phyloP scores from a whole-genome alignment of 371 early-diverging fungal genomes.

The Mycotypha africana region DNA sequence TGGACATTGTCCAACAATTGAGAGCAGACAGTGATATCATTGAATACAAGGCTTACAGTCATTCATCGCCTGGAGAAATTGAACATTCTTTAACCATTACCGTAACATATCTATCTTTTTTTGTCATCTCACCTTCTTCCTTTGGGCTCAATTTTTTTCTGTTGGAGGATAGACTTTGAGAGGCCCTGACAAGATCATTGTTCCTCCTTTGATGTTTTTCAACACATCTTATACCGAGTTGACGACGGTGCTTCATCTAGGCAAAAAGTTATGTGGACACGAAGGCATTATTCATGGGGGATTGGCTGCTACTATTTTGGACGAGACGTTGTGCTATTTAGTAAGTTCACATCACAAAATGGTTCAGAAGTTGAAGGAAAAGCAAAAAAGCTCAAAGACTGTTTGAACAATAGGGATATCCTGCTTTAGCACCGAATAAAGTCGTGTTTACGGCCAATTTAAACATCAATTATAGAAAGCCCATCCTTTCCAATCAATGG shows the following conservation, averaged over 20 bases:
- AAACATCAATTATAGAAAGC: conserved; percentile 66
- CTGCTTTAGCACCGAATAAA: conserved; percentile 58
- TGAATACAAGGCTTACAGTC: conserved; percentile 29
- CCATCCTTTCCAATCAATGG: conserved; percentile 65
- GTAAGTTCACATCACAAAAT: conserved; percentile 31
- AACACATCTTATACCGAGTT: conserved; percentile 33
- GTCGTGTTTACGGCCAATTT: conserved; percentile 75
- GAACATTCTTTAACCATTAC: conserved; percentile 27
- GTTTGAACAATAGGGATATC: conserved; percentile 31
- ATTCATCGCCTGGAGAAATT: conserved; percentile 20
- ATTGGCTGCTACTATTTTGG: conserved; percentile 66
- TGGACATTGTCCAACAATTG: conserved; percentile 24
- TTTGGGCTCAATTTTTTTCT: neutral
- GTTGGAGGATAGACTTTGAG: conserved; percentile 23
- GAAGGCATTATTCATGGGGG: conserved; percentile 78
- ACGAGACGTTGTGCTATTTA: conserved; percentile 54
- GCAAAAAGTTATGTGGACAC: conserved; percentile 58
- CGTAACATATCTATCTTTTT: conserved; percentile 19
- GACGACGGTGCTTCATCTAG: conserved; percentile 32
- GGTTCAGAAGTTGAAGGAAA: neutral
- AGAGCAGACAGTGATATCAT: conserved; percentile 22
- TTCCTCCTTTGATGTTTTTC: conserved; percentile 33
- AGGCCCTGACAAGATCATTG: conserved; percentile 33
- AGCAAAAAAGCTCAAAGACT: neutral
- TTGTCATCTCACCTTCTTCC: no score